Evolutionary conservation across 2,329 filamentous ascomycete genomes (phyloP), one percentile per base, ranked within the genome.

Genomic region (Cladophialophora bantiana): DNA sequence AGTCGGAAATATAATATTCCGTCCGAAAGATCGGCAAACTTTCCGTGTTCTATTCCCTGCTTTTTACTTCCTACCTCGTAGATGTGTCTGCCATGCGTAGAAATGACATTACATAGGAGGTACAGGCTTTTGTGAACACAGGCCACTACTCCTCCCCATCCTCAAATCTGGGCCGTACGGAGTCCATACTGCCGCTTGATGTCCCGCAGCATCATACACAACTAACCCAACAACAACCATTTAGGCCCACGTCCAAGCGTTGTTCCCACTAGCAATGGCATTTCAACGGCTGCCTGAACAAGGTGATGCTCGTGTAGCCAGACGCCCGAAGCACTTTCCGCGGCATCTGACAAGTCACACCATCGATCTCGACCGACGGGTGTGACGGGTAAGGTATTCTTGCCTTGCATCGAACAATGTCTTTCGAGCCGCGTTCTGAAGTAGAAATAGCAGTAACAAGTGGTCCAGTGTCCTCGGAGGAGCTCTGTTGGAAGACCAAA

Each of bases 341-440:
- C 34, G 59, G 32, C 20, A 62, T 40, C 31, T 42, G 35, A 45
- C 36, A 52, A 6, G 52, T 62, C 9, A 38, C 64, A n/a, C 64
- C 64, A 26, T 66, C 59, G 48, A 58, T 62, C 42, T 66, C 31
- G 32, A 66, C 54, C 12, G 53, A 56, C 7, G 59, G 64, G 42
- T 62, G 53, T 10, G 64, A 45, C n/a, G 40, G 32, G 34, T 62
- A 66, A n/a, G 42, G 35, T 32, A 66, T 48, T 6, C 18, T 59
- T 7, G 59, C 53, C 38, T 42, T 53, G 54, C 26, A 45, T 4
- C 20, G 58, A 32, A 42, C 12, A 31, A 53, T 20, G 10, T 20
- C 20, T 20, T 50, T 50, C 18, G 6, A 26, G 6, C 45, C 10
- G 15, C 9, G 13, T 34, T 52, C 7, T 35, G 38, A 7, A 32